Conservation (phyloP, 176 grass and related monocot genomes). For the bread wheat (Triticum aestivum) region DNA sequence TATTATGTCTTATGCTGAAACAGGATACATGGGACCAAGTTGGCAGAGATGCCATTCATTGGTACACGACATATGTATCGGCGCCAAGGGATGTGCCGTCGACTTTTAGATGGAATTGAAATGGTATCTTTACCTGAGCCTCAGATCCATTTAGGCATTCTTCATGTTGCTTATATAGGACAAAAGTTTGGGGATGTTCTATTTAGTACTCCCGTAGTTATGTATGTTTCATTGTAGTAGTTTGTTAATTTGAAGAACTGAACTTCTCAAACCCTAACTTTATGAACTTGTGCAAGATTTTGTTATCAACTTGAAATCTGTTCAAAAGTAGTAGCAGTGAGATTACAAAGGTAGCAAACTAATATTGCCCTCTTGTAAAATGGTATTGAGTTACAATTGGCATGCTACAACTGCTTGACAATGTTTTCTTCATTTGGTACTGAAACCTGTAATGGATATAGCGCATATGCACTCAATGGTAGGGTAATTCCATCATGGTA, state of each 20-base stretch:
- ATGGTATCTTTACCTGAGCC: constrained; percentile 44
- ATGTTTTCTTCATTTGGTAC: constrained; percentile 11
- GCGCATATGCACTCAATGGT: not conserved
- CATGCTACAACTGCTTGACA: not conserved
- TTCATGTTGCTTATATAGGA: constrained; percentile 24
- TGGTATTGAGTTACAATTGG: not conserved
- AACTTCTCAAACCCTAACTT: not conserved
- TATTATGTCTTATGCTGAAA: constrained; percentile 40
- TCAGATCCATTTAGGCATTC: not conserved
- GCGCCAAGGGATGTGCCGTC: constrained; percentile 86
- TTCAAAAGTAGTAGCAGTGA: not conserved
- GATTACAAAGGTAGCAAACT: constrained; percentile 1
- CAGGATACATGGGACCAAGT: constrained; percentile 87
- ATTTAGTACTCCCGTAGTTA: not conserved
- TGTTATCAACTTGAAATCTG: not conserved
- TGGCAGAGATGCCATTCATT: constrained; percentile 98
- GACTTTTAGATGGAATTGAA: constrained; percentile 85
- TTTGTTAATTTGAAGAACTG: not conserved
- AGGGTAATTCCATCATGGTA: not conserved
- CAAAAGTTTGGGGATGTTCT: constrained; percentile 2
- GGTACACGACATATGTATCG: constrained; percentile 81
- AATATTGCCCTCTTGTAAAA: not conserved
- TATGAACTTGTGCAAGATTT: constrained; percentile 5
- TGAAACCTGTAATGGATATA: not conserved
- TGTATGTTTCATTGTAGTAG: not conserved